phyloP scores from a whole-genome alignment of 2,329 filamentous ascomycete genomes.

The Neofusicoccum kwambonambiense region DNA sequence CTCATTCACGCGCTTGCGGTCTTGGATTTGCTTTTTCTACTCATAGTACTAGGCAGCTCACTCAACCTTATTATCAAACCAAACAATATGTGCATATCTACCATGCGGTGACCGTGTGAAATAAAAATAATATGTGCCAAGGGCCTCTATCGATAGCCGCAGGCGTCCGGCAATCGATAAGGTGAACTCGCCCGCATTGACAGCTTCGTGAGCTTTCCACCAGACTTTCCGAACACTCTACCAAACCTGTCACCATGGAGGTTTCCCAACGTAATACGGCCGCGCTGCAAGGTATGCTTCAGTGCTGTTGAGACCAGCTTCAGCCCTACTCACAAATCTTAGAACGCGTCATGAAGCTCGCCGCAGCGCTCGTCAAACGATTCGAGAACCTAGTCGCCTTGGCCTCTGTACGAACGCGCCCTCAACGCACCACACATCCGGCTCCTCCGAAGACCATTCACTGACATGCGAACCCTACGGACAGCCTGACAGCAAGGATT shows the following conservation, averaged over 20 bases:
- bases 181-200: not conserved
- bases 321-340: not conserved
- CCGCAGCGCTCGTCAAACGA: conserved; percentile 46
- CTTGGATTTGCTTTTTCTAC: not conserved
- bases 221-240: not conserved
- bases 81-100: not conserved
- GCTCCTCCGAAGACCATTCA: no score
- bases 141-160: not conserved
- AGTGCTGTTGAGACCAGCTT: not conserved
- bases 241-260: conserved; percentile 34
- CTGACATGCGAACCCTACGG: not conserved
- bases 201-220: not conserved
- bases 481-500: conserved; percentile 52
- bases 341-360: conserved; percentile 43
- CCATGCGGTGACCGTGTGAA: not conserved
- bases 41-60: conserved; percentile 8
- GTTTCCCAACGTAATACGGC: conserved; percentile 43
- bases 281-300: conserved; percentile 34
- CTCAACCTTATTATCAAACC: not conserved
- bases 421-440: no score
- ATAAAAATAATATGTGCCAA: not conserved
- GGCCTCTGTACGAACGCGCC: conserved; percentile 42
- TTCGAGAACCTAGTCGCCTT: conserved; percentile 58
- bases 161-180: not conserved
- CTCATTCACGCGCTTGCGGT: not conserved